A percentile compares a stretch with the other conserved stretches of the same genome.
Evolutionary conservation across 2,329 filamentous ascomycete genomes (phyloP).

Genomic region (Cordyceps fumosorosea): DNA sequence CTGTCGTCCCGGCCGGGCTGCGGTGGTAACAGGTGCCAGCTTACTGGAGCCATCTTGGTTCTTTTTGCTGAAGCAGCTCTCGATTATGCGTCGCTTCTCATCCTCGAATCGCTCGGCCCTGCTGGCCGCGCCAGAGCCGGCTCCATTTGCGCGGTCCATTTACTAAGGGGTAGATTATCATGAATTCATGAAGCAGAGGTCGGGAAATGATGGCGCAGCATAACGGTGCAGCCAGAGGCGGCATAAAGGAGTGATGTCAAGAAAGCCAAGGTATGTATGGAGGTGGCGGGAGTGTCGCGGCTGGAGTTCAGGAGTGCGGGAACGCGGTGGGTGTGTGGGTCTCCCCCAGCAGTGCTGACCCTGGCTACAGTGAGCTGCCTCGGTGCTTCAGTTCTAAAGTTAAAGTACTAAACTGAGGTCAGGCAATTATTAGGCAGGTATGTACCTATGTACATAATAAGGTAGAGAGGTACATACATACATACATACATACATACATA

Average conservation of each 20-base stretch:
- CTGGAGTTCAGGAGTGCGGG: slow-evolving; percentile 10
- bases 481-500: no score
- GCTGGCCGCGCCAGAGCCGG: slow-evolving; percentile 28
- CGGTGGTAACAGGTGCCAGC: slow-evolving; percentile 28
- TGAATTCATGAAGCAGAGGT: slow-evolving; percentile 20
- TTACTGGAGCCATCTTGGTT: slow-evolving; percentile 80
- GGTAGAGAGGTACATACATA: no score
- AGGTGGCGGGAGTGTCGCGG: slow-evolving; percentile 12
- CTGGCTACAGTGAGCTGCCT: no score
- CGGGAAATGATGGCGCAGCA: not conserved
- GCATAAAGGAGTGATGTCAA: slow-evolving; percentile 2
- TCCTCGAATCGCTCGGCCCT: slow-evolving; percentile 87
- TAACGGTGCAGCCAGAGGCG: slow-evolving; percentile 8
- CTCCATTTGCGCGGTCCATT: slow-evolving; percentile 36
- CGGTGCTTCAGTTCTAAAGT: no score
- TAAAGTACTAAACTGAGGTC: no score
- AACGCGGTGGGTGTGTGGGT: slow-evolving; percentile 6
- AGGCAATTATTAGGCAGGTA: no score
- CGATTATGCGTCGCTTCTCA: slow-evolving; percentile 89
- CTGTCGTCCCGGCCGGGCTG: not conserved
- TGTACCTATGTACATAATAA: no score
- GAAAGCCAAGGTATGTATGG: not conserved
- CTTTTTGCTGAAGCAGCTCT: slow-evolving; percentile 88
- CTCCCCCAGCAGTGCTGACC: not conserved
- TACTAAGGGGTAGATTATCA: slow-evolving; percentile 18